Evolutionary conservation across 2,329 filamentous ascomycete species (phyloP), one percentile per base, ranked within the genome.

Genomic region (Mollisia scopiformis): DNA sequence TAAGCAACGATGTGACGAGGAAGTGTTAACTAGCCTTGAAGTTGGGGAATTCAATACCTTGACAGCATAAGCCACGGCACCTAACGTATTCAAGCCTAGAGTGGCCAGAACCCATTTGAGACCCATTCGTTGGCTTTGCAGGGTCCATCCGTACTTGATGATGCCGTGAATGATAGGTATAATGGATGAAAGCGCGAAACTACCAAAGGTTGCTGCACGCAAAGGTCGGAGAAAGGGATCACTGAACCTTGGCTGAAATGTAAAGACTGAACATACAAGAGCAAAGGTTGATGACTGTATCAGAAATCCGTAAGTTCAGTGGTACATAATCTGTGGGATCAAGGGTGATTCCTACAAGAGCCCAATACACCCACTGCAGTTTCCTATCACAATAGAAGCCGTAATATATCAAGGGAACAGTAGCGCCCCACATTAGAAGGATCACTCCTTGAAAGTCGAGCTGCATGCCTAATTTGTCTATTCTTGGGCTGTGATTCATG

Each of bases 371-470:
- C 11, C 59, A 70, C 41, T 73, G 71, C 30, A 75, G 61, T 13
- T 50, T 35, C 27, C 67, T 68, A 62, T 77, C 75, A 62, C 75
- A 79, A 62, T 76, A 79, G 59, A 79, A 79, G 4, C 73, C 70
- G 37, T 78, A 72, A 59, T 79, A 79, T 28, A 78, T 65, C 0
- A 72, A 76, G 23, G 75, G 74, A 16, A 78, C 63, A 43, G 77
- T 78, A n/a, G 71, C 73, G 10, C 74, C 76, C 47, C 75, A 66
- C 37, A 75, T 79, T 41, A 77, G 69, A 28, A 76, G 51, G 16
- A 77, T 65, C 46, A 79, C 77, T 23, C 72, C 75, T 5, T 72
- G 57, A 63, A 74, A 77, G 61, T 80, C 78, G 2, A 77, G 55
- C 7, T 75, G 68, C 10, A 77, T 67, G 72, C 74, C 77, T 6